A percentile compares a stretch with the other conserved stretches of the same genome.
Evolutionary conservation across 495 filamentous ascomycete genomes (phyloP).

Genomic region (Penicillium atrosanguineum): DNA sequence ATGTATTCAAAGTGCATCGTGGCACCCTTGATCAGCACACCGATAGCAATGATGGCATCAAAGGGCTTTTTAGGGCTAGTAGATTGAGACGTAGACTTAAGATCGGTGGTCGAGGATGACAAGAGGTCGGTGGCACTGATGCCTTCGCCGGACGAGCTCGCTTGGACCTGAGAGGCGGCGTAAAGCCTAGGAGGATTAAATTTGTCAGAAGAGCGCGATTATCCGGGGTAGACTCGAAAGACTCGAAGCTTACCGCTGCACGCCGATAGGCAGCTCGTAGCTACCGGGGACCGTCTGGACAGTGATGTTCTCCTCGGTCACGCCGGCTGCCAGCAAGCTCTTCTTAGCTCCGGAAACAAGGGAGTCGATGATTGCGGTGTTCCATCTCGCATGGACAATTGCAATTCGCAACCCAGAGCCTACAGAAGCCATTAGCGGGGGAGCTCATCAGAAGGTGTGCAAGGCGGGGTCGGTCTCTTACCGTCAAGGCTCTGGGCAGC

Average conservation of each 20-base stretch:
- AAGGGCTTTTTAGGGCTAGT: constrained; percentile 58
- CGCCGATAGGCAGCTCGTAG: constrained; percentile 88
- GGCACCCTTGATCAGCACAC: constrained; percentile 94
- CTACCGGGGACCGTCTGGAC: constrained; percentile 87
- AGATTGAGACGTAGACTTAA: constrained; percentile 34
- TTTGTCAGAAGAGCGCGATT: background rate
- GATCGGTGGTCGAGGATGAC: constrained; percentile 63
- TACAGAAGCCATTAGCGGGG: constrained; percentile 19
- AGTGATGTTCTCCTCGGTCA: constrained; percentile 83
- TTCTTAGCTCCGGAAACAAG: constrained; percentile 72
- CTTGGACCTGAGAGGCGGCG: constrained; percentile 82
- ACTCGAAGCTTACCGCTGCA: constrained; percentile 62
- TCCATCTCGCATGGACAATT: constrained; percentile 96
- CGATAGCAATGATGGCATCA: constrained; percentile 92
- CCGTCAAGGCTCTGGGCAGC: constrained; percentile 50
- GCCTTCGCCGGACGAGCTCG: constrained; percentile 53
- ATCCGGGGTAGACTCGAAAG: background rate
- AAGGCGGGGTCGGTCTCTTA: constrained; percentile 20
- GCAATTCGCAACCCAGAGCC: constrained; percentile 85
- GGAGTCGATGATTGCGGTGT: constrained; percentile 71
- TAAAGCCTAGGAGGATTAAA: constrained; percentile 58
- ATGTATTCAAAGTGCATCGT: constrained; percentile 99
- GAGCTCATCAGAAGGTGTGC: background rate
- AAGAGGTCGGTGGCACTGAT: constrained; percentile 78
- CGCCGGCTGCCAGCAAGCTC: constrained; percentile 64